Evolutionary conservation across 331 rosid species (phyloP), one percentile per base, ranked within the genome.

Genomic region (Pyracantha coccinea): DNA sequence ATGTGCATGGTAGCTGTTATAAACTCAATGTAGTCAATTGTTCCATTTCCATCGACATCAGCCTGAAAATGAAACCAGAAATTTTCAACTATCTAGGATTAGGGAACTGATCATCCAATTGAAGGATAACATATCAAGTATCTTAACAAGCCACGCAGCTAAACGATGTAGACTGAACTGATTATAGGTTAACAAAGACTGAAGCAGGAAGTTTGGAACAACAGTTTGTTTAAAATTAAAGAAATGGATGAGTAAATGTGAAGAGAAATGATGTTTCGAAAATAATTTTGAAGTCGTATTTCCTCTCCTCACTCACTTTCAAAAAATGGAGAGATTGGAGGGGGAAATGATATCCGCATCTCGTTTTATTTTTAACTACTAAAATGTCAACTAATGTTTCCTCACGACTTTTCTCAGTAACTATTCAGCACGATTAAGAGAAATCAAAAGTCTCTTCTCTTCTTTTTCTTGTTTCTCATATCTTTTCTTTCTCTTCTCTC

Each of bases 1-100:
- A 92, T 82, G 88, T 94, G 99, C 99, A 94, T 91, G 5, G 97
- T 94, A 35, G 99, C 99, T 11, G 96, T 86, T 83, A 94, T 94
- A 79, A 94, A 94, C 88, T 94, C 99, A 13, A 86, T 85, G 82
- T 92, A 94, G 81, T 94, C 99, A 69, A 94, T 92, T 19, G 95
- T 74, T 69, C 99, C 99, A 72, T 94, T 90, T 72, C 99, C 99
- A 73, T 94, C 99, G 59, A 94, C 99, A 60, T 94, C 99, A 9
- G 99, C 99, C 99, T 94, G 91, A 68, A 78, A 86, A 19, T 79
- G 41, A 60, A 68, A 71, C 69, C 21, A 25, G 55, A 73, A 60
- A 9, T 41, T 33, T 44, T 58, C 73, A 71, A 28, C 23, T 41
- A 59, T 16, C 74, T 53, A 17, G 25, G 66, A 71, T 73, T 33